Evolutionary conservation across 2,329 filamentous ascomycete species (phyloP).

Genomic region (Pseudogymnoascus sp.): DNA sequence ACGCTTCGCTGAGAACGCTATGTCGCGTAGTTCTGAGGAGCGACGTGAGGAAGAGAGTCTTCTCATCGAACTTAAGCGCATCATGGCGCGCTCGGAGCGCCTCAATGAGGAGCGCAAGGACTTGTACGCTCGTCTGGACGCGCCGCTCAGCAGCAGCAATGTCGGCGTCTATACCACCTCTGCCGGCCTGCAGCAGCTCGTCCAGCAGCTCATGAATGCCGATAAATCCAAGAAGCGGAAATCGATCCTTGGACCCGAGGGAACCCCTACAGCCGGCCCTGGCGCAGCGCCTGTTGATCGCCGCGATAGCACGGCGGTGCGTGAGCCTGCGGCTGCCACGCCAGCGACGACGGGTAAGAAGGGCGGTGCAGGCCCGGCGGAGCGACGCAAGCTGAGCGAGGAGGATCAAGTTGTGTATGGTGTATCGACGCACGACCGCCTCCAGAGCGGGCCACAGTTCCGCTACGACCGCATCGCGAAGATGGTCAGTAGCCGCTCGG

Average conservation of each 20-base stretch:
- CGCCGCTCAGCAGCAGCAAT: slow-evolving; percentile 60
- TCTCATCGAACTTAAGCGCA: slow-evolving; percentile 83
- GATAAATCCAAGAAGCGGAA: slow-evolving; percentile 88
- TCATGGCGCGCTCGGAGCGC: slow-evolving; percentile 74
- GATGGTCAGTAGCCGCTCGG: slow-evolving; percentile 66
- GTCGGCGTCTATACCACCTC: slow-evolving; percentile 74
- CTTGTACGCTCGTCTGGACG: slow-evolving; percentile 78
- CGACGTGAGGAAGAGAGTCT: slow-evolving; percentile 86
- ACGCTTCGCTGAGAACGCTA: slow-evolving; percentile 69
- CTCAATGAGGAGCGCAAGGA: slow-evolving; percentile 84
- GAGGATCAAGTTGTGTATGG: slow-evolving; percentile 75
- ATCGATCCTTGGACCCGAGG: slow-evolving; percentile 55
- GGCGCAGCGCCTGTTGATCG: slow-evolving; percentile 25
- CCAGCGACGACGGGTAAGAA: slow-evolving; percentile 28
- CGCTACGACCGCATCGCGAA: slow-evolving; percentile 76
- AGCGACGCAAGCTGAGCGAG: slow-evolving; percentile 62
- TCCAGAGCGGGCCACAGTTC: slow-evolving; percentile 81
- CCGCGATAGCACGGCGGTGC: slow-evolving; percentile 28
- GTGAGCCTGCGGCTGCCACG: slow-evolving; percentile 28
- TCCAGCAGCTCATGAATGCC: slow-evolving; percentile 71
- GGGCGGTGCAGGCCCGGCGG: slow-evolving; percentile 31
- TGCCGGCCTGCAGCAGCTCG: slow-evolving; percentile 66
- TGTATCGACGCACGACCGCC: slow-evolving; percentile 74
- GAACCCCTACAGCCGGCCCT: slow-evolving; percentile 33
- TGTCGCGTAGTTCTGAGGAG: slow-evolving; percentile 76